These are phyloP conservation scores for Panicum virgatum DNA, from an alignment of 202 grass and related monocot genomes.

Conservation along the genomic window DNA sequence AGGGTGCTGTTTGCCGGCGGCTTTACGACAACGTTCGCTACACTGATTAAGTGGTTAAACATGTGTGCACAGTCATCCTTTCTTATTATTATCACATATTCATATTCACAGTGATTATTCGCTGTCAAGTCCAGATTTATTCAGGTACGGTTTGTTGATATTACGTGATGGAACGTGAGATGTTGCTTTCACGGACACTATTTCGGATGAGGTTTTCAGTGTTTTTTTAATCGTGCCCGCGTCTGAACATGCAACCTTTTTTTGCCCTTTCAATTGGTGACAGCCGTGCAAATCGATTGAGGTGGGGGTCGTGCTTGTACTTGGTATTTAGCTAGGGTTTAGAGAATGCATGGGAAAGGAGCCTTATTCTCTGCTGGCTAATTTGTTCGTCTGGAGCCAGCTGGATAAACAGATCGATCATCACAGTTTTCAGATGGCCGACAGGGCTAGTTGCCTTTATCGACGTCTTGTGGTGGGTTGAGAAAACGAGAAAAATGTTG, in stretches of 20 bases:
- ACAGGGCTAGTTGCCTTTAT: neutral
- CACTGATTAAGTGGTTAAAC: neutral
- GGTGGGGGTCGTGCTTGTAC: neutral
- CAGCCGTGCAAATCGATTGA: neutral
- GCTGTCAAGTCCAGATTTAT: neutral
- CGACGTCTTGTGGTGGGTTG: neutral
- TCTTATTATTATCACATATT: no score
- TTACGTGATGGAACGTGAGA: neutral
- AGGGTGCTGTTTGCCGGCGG: neutral
- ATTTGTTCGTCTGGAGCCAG: neutral
- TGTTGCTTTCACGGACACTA: slow-evolving; percentile 24
- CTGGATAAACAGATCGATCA: neutral
- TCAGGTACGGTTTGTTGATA: neutral
- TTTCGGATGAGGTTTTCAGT: slow-evolving; percentile 17
- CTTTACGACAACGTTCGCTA: neutral
- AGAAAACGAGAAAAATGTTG: neutral
- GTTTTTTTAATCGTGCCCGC: neutral
- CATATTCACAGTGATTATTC: neutral
- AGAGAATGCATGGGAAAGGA: neutral
- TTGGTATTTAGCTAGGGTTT: neutral
- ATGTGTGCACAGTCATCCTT: neutral
- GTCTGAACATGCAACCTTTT: neutral
- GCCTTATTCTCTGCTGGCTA: no score
- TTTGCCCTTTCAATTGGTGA: neutral
- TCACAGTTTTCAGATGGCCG: neutral